Conservation (phyloP, 1,284 basidiomycete genomes). For the Trichosporon sp. region DNA sequence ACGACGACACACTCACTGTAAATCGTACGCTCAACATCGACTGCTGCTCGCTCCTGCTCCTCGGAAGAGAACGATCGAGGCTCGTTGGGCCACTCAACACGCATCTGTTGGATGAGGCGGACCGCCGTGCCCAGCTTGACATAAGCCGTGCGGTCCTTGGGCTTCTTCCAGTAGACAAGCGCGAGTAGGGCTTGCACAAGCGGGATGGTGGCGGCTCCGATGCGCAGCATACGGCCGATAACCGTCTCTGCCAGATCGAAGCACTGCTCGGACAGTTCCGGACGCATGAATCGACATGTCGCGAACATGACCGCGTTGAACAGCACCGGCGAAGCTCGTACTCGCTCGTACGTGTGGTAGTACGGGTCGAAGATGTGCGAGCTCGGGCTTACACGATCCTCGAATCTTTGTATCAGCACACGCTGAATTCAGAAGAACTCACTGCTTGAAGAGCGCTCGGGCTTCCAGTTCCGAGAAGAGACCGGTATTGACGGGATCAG, state of each 20-base stretch:
- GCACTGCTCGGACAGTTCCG: constrained; percentile 13
- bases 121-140: constrained; percentile 26
- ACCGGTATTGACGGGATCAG: not conserved
- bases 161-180: constrained; percentile 19
- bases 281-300: constrained; percentile 20
- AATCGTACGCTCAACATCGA: not conserved
- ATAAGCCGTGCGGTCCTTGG: constrained; percentile 19
- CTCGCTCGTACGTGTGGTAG: constrained; percentile 14
- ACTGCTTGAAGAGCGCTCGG: not conserved
- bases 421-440: not conserved
- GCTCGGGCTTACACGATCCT: not conserved
- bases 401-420: not conserved
- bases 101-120: constrained; percentile 26
- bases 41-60: not conserved
- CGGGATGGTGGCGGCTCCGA: constrained; percentile 9
- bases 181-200: constrained; percentile 22
- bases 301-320: constrained; percentile 29
- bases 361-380: constrained; percentile 12
- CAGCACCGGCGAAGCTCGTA: constrained; percentile 8
- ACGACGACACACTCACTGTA: not conserved
- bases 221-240: constrained; percentile 17
- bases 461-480: not conserved
- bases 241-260: constrained; percentile 19
- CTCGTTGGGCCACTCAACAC: constrained; percentile 8
- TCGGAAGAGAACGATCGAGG: not conserved